These are phyloP conservation scores for Euphorbia pulcherrima DNA, from an alignment of 345 rosid species.

Conservation along the genomic window DNA sequence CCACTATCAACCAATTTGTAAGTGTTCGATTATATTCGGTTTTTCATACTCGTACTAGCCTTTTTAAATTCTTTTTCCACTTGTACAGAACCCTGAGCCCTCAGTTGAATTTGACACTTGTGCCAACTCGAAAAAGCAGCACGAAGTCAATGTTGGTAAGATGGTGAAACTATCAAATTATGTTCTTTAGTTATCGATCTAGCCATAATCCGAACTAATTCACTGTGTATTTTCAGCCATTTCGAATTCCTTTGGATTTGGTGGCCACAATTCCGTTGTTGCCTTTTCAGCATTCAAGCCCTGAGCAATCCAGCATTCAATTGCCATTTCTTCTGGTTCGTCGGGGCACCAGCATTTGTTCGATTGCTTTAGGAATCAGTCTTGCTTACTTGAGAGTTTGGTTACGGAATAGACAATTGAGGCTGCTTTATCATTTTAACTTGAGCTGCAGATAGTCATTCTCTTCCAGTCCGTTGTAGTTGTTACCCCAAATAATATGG, in stretches of 20 bases:
- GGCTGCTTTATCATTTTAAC: conserved; percentile 17
- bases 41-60: neutral
- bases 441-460: conserved; percentile 23
- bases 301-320: conserved; percentile 28
- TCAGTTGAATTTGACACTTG: conserved; percentile 86
- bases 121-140: conserved; percentile 76
- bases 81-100: conserved; percentile 78
- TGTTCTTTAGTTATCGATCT: conserved; percentile 3
- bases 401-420: conserved; percentile 7
- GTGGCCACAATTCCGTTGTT: conserved; percentile 98
- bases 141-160: conserved; percentile 97
- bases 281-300: conserved; percentile 87
- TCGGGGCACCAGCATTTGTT: conserved; percentile 6
- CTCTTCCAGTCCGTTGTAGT: conserved; percentile 10
- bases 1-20: conserved; percentile 90
- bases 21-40: conserved; percentile 20
- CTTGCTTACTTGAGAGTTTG: neutral
- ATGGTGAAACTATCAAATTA: conserved; percentile 7
- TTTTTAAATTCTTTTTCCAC: conserved; percentile 1
- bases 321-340: neutral
- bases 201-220: neutral
- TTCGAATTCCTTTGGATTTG: conserved; percentile 93
- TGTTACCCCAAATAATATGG: conserved; percentile 13
- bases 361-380: conserved; percentile 7
- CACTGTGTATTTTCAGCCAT: conserved; percentile 51